Base-by-base conservation (phyloP, 305 asterid species). In the Stenogyne calaminthoides region DNA sequence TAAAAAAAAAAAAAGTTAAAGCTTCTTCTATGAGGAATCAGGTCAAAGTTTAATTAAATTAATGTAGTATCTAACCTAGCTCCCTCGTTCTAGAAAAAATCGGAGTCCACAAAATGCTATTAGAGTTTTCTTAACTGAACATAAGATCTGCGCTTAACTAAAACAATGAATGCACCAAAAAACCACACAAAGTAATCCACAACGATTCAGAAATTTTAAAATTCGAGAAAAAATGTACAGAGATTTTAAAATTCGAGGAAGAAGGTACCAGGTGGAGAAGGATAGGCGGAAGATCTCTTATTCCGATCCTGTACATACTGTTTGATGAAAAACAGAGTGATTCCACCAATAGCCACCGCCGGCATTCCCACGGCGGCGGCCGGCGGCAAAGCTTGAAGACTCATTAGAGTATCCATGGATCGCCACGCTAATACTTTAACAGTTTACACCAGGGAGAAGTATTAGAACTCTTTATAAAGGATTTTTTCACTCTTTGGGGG, bases 291-390 rank as follows among this genome's bases (percentile, higher is more conserved):
- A 69, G 86, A 79, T 82, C 74, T 84, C 78, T 62, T 91, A 34
- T 65, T 78, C 14, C 80, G 86, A 83, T 83, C 82, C 70, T 81
- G 57, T 0, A 67, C 75, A 78, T 81, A 84, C 0, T 73, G 73
- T 10, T 72, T 82, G 47, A 89, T 44, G 39, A 88, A 80, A 85
- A 81, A 82, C 66, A 86, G 61, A n/a, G 95, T 80, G 63, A 93
- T 66, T 68, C 88, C 93, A 65, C 88, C 90, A 34, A 90, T 77
- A 27, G 87, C 91, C 52, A 87, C 85, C 22, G 82, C 95, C 9
- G n/a, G n/a, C n/a, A n/a, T n/a, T n/a, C n/a, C n/a, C n/a, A n/a
- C n/a, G n/a, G n/a, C n/a, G n/a, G n/a, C n/a, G n/a, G n/a, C n/a
- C n/a, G 81, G 37, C 3, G 88, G 85, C 64, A 85, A 64, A 47